These are phyloP conservation scores for Cymbopogon flexuosus DNA, from an alignment of 202 grass and related monocot genomes.

Conservation along the genomic window DNA sequence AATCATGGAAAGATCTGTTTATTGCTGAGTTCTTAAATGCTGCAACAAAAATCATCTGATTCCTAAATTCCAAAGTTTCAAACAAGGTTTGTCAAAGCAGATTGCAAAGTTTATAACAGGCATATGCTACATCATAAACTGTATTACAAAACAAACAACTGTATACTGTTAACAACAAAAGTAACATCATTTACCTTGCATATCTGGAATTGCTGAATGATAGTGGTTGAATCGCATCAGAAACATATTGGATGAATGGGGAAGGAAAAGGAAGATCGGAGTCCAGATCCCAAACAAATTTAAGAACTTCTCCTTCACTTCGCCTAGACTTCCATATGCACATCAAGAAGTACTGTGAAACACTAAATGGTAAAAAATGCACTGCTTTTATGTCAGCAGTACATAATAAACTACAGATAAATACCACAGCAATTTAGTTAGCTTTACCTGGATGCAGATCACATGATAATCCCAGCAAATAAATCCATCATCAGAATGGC, in stretches of 20 bases:
- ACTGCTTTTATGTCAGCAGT: slow-evolving; percentile 12
- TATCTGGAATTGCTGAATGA: slow-evolving; percentile 48
- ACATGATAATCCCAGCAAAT: slow-evolving; percentile 95
- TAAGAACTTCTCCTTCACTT: slow-evolving; percentile 42
- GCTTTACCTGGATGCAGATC: slow-evolving; percentile 75
- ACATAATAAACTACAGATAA: slow-evolving; percentile 3
- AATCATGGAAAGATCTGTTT: neutral
- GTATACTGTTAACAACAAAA: neutral
- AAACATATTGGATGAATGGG: slow-evolving; percentile 52
- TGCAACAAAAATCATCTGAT: neutral
- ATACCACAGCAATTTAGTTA: neutral
- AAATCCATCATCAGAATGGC: slow-evolving; percentile 50
- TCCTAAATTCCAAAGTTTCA: slow-evolving; percentile 6
- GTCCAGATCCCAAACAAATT: slow-evolving; percentile 94
- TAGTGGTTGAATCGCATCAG: slow-evolving; percentile 46
- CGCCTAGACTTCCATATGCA: slow-evolving; percentile 58
- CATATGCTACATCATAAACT: neutral
- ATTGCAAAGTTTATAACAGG: neutral
- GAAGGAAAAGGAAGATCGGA: slow-evolving; percentile 74
- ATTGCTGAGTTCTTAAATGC: neutral
- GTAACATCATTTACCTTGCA: slow-evolving; percentile 51
- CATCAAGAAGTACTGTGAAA: slow-evolving; percentile 24
- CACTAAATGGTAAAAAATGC: slow-evolving; percentile 12
- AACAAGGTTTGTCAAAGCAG: neutral
- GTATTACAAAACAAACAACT: neutral